Evolutionary conservation across 192 early-diverging fungal species (phyloP).

Genomic region (Ramicandelaber brevisporus): DNA sequence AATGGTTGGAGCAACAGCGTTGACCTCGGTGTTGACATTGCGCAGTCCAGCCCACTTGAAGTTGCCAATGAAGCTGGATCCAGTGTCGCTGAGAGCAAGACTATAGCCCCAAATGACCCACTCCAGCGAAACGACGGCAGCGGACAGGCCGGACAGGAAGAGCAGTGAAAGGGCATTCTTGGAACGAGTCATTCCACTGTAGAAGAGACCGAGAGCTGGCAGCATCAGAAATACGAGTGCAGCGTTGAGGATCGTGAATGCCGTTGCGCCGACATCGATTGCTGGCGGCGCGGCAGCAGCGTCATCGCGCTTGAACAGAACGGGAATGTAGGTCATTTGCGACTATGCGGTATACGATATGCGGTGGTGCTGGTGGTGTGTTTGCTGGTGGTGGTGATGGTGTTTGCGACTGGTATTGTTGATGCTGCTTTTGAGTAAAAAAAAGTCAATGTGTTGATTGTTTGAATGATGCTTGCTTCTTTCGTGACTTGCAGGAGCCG

Average conservation of each 20-base stretch:
- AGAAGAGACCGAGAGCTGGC: conserved; percentile 86
- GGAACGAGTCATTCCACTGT: conserved; percentile 75
- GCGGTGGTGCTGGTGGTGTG: no score
- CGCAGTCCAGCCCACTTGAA: conserved; percentile 44
- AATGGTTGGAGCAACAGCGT: conserved; percentile 27
- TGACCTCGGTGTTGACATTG: conserved; percentile 21
- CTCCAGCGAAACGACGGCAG: conserved; percentile 73
- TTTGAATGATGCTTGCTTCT: no score
- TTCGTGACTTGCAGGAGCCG: no score
- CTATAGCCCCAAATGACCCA: conserved; percentile 85
- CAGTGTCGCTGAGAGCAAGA: conserved; percentile 55
- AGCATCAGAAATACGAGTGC: conserved; percentile 85
- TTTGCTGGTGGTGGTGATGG: no score
- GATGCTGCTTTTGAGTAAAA: no score
- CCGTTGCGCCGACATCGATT: conserved; percentile 22
- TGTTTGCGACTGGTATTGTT: no score
- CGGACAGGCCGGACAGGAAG: conserved; percentile 50
- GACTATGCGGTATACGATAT: no score
- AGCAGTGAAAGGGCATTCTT: conserved; percentile 86
- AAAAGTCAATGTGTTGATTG: no score
- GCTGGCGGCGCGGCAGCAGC: neutral
- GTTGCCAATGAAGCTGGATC: conserved; percentile 56
- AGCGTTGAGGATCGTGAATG: conserved; percentile 39
- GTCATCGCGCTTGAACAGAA: neutral
- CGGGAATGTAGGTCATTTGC: no score